Evolutionary conservation across 257 asterid genomes (phyloP).

Genomic region (Solanum ossicruentum): DNA sequence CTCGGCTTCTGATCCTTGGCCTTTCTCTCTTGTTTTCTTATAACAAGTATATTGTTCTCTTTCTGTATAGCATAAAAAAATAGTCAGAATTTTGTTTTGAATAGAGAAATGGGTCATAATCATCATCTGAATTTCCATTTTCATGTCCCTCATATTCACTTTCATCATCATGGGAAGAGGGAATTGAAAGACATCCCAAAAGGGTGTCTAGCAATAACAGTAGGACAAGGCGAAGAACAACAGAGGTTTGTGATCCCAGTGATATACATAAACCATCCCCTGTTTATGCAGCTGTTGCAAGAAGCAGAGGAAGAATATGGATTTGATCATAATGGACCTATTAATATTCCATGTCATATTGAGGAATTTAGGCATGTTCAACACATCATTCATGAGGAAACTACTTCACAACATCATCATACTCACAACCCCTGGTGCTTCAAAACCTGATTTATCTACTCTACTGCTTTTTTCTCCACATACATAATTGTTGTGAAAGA

Average conservation of each 20-base stretch:
- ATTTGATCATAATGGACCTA: conserved; percentile 44
- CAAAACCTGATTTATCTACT: conserved; percentile 14
- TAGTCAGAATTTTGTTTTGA: no score
- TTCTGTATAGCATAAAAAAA: no score
- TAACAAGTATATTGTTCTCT: background rate
- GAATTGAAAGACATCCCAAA: conserved; percentile 19
- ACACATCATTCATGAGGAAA: conserved; percentile 31
- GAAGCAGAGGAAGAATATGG: conserved; percentile 69
- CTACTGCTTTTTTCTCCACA: no score
- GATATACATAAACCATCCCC: conserved; percentile 45
- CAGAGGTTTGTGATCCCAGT: conserved; percentile 50
- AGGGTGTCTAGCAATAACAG: conserved; percentile 41
- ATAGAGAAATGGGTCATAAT: conserved; percentile 40
- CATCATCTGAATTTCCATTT: conserved; percentile 29
- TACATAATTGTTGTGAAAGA: background rate
- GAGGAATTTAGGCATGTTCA: conserved; percentile 39
- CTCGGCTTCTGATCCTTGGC: conserved; percentile 90
- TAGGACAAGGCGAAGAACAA: conserved; percentile 49
- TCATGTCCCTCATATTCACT: conserved; percentile 24
- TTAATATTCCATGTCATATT: conserved; percentile 54
- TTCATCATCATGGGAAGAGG: background rate
- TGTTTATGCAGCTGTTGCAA: conserved; percentile 40
- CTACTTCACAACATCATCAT: conserved; percentile 19
- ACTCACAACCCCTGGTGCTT: conserved; percentile 37
- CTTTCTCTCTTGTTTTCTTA: conserved; percentile 33